Percentiles rank a stretch among this genome's conserved stretches.
These are phyloP conservation scores for Phytophthora tubulina DNA, from an alignment of 352 stramenopile species.

Conservation along the genomic window DNA sequence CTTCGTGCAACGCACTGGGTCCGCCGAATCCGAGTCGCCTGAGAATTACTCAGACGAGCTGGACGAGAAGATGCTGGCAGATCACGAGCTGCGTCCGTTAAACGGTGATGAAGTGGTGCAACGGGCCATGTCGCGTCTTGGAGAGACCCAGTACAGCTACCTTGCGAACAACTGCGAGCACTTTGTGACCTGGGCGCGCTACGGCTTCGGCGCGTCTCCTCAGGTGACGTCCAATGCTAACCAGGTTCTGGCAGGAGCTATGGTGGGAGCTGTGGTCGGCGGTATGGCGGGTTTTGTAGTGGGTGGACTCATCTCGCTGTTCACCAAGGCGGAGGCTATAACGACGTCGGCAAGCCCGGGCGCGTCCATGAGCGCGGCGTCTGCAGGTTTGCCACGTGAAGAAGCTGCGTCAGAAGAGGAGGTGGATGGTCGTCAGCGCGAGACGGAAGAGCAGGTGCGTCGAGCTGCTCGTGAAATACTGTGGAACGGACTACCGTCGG, in stretches of 20 bases:
- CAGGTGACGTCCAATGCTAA: conserved; percentile 67
- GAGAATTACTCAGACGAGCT: conserved; percentile 56
- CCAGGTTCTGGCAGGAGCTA: conserved; percentile 66
- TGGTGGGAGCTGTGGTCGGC: conserved; percentile 67
- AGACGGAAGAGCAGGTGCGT: conserved; percentile 35
- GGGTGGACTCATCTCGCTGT: conserved; percentile 67
- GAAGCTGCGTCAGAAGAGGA: conserved; percentile 32
- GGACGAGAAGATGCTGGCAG: conserved; percentile 59
- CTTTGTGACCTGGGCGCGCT: conserved; percentile 81
- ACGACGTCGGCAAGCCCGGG: conserved; percentile 47
- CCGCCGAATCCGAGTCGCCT: conserved; percentile 21
- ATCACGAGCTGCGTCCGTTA: conserved; percentile 57
- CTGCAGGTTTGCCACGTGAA: conserved; percentile 3
- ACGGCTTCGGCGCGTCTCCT: conserved; percentile 63
- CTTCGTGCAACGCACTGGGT: conserved; percentile 37
- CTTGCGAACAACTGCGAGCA: conserved; percentile 79
- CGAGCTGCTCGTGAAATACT: conserved; percentile 48
- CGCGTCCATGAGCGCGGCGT: background rate
- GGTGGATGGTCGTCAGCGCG: conserved; percentile 2
- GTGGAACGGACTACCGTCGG: conserved; percentile 50
- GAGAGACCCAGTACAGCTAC: conserved; percentile 63
- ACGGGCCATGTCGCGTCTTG: conserved; percentile 59
- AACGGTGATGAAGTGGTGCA: conserved; percentile 50
- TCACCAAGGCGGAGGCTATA: conserved; percentile 68
- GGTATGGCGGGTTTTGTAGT: conserved; percentile 69